Conservation (phyloP, 1,139 yeast genomes). For the Chernovozyma aurita region DNA sequence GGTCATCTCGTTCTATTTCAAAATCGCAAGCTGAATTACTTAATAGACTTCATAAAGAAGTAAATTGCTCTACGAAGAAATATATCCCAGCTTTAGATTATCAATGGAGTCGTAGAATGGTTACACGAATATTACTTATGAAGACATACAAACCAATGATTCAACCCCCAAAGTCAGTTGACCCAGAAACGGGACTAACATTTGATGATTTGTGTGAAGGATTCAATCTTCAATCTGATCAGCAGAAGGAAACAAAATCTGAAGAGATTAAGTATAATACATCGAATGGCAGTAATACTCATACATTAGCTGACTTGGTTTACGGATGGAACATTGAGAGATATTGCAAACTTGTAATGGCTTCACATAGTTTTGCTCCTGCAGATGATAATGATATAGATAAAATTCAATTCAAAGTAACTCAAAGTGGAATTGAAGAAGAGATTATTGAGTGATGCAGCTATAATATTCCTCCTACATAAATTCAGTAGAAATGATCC, state of each 20-base stretch:
- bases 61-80: slow-evolving; percentile 16
- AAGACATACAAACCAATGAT: slow-evolving; percentile 29
- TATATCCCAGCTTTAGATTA: slow-evolving; percentile 39
- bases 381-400: background rate
- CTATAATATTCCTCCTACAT: too few species aligned
- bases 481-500: too few species aligned
- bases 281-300: background rate
- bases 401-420: slow-evolving; percentile 13
- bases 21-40: slow-evolving; percentile 12
- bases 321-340: slow-evolving; percentile 28
- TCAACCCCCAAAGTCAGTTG: slow-evolving; percentile 6
- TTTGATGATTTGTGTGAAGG: slow-evolving; percentile 13
- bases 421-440: slow-evolving; percentile 11
- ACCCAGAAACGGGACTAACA: slow-evolving; percentile 14
- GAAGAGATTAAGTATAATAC: background rate
- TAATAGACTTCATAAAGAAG: slow-evolving; percentile 12
- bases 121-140: slow-evolving; percentile 28
- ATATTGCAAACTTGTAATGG: slow-evolving; percentile 21
- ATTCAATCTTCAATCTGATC: slow-evolving; percentile 8
- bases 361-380: slow-evolving; percentile 11
- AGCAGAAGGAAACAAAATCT: slow-evolving; percentile 1
- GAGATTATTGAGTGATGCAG: slow-evolving; percentile 1
- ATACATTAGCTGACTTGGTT: slow-evolving; percentile 9
- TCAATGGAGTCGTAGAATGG: slow-evolving; percentile 34
- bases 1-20: slow-evolving; percentile 1